phyloP scores from a whole-genome alignment of 768 basidiomycete species.

The Lactarius deliciosus region DNA sequence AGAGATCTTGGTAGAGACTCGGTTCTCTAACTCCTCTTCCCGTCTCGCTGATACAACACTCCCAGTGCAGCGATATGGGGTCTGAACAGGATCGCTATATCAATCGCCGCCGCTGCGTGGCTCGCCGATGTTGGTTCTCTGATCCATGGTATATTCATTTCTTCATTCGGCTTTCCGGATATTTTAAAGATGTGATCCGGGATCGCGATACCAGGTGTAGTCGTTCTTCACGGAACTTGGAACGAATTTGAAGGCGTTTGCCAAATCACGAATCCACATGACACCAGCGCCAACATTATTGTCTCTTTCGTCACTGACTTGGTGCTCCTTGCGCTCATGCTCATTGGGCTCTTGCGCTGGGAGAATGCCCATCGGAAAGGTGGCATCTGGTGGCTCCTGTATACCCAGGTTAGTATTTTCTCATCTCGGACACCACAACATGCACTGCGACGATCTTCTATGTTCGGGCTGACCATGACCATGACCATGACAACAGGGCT shows the following conservation, averaged over 20 bases:
- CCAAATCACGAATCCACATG: not conserved
- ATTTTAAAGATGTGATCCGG: not conserved
- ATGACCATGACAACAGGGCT: not conserved
- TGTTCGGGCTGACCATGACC: not conserved
- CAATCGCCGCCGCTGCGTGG: not conserved
- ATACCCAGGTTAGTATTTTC: not conserved
- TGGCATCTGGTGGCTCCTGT: slow-evolving; percentile 14
- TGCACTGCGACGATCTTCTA: not conserved
- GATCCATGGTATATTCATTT: not conserved
- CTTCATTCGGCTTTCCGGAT: not conserved
- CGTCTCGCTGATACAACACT: not conserved
- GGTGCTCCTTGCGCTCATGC: slow-evolving; percentile 8
- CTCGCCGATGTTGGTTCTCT: not conserved
- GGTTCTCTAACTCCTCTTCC: not conserved
- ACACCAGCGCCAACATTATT: not conserved
- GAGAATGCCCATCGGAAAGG: not conserved
- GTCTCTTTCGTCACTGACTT: slow-evolving; percentile 2
- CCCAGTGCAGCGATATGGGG: slow-evolving; percentile 17
- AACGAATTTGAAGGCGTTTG: not conserved
- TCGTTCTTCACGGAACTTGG: not conserved
- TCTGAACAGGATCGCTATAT: slow-evolving; percentile 2
- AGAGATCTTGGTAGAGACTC: not conserved
- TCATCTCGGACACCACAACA: not conserved
- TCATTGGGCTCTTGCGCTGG: slow-evolving; percentile 16
- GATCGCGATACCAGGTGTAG: not conserved